Conservation (phyloP, 805 yeast genomes). For the Metschnikowia colocasiae region DNA sequence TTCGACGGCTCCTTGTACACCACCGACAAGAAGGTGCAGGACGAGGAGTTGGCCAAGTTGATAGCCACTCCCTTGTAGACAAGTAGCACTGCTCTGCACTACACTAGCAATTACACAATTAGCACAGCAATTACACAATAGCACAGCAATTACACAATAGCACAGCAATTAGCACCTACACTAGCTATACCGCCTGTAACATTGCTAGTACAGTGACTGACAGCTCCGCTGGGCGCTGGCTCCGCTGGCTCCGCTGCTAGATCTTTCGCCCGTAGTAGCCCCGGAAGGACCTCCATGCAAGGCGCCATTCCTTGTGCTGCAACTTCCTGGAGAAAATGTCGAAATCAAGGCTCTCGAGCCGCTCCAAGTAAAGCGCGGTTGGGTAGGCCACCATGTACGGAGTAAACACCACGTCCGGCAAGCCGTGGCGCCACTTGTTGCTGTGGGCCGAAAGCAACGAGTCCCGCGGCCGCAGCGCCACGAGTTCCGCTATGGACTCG, state of each 20-base stretch:
- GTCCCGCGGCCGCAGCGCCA: conserved; percentile 22
- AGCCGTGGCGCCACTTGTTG: conserved; percentile 39
- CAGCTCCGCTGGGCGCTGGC: no score
- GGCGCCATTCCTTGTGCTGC: conserved; percentile 55
- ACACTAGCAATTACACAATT: no score
- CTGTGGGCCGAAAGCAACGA: conserved; percentile 24
- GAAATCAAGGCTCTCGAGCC: conserved; percentile 61
- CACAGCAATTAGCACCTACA: no score
- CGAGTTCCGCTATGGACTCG: conserved; percentile 31
- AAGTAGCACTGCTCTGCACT: no score
- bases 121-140: no score
- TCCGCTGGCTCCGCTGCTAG: no score
- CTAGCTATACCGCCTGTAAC: no score
- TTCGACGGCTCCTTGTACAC: conserved; percentile 48
- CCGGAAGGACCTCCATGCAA: conserved; percentile 58
- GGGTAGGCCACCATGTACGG: conserved; percentile 72
- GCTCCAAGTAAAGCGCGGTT: conserved; percentile 54
- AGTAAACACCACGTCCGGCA: conserved; percentile 62
- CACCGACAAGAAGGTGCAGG: conserved; percentile 53
- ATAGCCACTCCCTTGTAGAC: conserved; percentile 16
- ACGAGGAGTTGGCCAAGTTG: conserved; percentile 39
- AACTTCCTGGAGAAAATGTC: conserved; percentile 49
- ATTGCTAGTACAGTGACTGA: no score
- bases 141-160: no score
- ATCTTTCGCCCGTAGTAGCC: conserved; percentile 37